Evolutionary conservation across 2,329 filamentous ascomycete genomes (phyloP).

Genomic region (Monilinia vaccinii-corymbosi): DNA sequence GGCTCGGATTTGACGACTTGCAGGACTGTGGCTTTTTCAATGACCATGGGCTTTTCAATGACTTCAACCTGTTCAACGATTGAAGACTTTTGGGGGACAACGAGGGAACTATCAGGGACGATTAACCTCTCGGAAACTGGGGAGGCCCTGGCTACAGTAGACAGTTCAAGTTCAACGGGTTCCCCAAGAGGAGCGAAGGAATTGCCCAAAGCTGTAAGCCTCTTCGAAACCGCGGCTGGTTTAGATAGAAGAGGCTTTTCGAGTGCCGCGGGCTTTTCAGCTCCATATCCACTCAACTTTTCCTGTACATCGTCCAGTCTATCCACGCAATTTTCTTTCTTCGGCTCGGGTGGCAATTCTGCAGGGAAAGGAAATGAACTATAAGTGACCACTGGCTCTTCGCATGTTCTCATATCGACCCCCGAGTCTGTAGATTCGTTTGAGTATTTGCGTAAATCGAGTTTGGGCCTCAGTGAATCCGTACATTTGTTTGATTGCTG

Average conservation of each 20-base stretch:
- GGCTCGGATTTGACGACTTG: background rate
- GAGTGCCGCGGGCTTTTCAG: too few relatives aligned
- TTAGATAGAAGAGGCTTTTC: background rate
- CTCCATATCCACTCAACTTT: background rate
- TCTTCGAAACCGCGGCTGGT: background rate
- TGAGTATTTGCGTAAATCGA: background rate
- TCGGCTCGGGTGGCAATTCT: background rate
- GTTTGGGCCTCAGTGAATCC: background rate
- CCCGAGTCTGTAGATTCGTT: background rate
- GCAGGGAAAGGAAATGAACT: background rate
- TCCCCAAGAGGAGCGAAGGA: background rate
- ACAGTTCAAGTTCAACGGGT: accelerated
- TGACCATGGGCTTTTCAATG: background rate
- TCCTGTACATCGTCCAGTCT: background rate
- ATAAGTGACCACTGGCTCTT: background rate
- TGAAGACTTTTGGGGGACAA: background rate
- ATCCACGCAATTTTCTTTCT: background rate
- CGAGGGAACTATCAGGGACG: too few relatives aligned
- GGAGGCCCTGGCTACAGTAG: background rate
- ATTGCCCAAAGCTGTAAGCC: background rate
- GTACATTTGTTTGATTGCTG: background rate
- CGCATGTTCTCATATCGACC: background rate
- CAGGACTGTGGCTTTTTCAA: background rate
- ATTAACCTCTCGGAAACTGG: background rate
- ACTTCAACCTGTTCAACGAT: too few relatives aligned